phyloP scores from a whole-genome alignment of 805 yeast genomes.

The Candida ipomoeae region DNA sequence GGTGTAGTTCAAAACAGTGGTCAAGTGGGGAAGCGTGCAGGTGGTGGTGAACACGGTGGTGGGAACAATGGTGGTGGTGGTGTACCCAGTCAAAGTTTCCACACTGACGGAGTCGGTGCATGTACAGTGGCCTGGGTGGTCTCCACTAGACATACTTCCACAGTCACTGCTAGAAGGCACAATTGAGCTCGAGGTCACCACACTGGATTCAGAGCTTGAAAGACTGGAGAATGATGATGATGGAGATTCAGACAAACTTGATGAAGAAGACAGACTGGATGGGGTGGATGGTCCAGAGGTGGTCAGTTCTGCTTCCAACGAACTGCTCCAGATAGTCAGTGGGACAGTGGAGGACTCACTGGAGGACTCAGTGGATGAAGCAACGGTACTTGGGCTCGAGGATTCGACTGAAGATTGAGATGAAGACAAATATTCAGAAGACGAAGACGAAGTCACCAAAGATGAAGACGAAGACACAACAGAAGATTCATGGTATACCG shows the following conservation, averaged over 20 bases:
- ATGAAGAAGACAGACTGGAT: no score
- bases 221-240: neutral
- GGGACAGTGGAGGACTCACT: neutral
- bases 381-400: no score
- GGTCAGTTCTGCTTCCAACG: no score
- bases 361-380: neutral
- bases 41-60: constrained; percentile 7
- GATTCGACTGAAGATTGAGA: neutral
- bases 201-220: no score
- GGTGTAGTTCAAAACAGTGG: constrained; percentile 8
- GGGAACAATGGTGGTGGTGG: neutral
- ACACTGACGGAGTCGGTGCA: neutral
- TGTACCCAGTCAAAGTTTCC: neutral
- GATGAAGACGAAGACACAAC: neutral
- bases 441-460: neutral
- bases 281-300: no score
- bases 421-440: neutral
- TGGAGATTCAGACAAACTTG: neutral
- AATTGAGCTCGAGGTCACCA: no score
- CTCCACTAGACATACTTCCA: neutral
- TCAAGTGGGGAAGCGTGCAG: constrained; percentile 6
- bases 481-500: no score
- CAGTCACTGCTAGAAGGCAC: neutral
- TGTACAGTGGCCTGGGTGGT: neutral
- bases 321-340: neutral